Percentiles rank a stretch among this genome's conserved stretches.
These are phyloP conservation scores for Phylloboletellus chloephorus DNA, from an alignment of 1,284 basidiomycete species.

Conservation along the genomic window DNA sequence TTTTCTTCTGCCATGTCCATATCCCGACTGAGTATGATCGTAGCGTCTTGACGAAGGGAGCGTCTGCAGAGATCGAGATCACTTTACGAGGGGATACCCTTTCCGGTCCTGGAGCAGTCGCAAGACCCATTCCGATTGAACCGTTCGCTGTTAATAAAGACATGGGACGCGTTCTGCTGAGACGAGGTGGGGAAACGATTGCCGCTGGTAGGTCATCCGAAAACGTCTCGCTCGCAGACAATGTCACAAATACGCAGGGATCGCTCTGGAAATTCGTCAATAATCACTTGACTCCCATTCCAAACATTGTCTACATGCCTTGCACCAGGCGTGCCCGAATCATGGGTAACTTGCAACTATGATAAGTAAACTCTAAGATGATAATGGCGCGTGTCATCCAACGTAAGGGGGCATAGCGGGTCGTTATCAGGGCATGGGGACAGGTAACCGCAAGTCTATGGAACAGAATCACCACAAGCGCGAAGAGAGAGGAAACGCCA, in stretches of 20 bases:
- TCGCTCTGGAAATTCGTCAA: slow-evolving; percentile 38
- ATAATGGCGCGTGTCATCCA: slow-evolving; percentile 13
- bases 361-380: slow-evolving; percentile 22
- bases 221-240: neutral
- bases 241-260: slow-evolving; percentile 29
- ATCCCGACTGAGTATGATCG: slow-evolving; percentile 5
- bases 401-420: slow-evolving; percentile 17
- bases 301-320: slow-evolving; percentile 11
- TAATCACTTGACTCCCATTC: slow-evolving; percentile 17
- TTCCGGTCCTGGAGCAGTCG: slow-evolving; percentile 41
- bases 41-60: slow-evolving; percentile 80
- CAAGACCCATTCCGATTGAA: slow-evolving; percentile 76
- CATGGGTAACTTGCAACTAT: slow-evolving; percentile 15
- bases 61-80: slow-evolving; percentile 83
- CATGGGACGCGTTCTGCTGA: slow-evolving; percentile 88
- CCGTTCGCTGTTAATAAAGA: slow-evolving; percentile 89
- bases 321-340: slow-evolving; percentile 1
- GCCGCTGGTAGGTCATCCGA: slow-evolving; percentile 65
- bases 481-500: neutral
- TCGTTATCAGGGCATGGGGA: slow-evolving; percentile 15
- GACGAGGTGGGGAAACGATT: slow-evolving; percentile 90
- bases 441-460: neutral
- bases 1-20: neutral
- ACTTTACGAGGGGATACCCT: slow-evolving; percentile 57
- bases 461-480: slow-evolving; percentile 1